These are phyloP conservation scores for Ophiostoma sp. DNA, from an alignment of 2,329 filamentous ascomycete genomes.

Conservation along the genomic window DNA sequence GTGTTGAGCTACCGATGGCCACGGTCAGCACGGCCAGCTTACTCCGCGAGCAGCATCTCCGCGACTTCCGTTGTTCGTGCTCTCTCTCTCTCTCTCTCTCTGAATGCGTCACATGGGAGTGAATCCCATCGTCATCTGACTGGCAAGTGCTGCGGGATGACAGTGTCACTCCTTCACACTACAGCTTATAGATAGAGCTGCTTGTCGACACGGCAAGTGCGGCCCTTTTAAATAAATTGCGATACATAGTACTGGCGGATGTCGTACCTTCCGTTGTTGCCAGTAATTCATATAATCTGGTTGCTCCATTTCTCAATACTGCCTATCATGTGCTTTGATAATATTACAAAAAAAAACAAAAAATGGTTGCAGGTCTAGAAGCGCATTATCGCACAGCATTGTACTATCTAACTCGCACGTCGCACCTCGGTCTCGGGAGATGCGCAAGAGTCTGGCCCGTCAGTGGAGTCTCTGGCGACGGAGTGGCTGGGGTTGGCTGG, in stretches of 20 bases:
- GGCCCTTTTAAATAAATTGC: background rate
- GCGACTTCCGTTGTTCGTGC: background rate
- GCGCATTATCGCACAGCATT: background rate
- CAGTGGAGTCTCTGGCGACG: background rate
- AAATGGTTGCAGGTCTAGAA: background rate
- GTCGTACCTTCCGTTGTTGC: background rate
- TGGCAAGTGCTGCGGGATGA: constrained; percentile 6
- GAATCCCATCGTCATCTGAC: background rate
- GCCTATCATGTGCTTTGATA: background rate
- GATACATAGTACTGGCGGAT: background rate
- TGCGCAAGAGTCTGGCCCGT: constrained; percentile 4
- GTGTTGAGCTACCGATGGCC: background rate
- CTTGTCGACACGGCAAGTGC: background rate
- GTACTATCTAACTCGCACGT: background rate
- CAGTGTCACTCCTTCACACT: background rate
- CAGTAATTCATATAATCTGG: background rate
- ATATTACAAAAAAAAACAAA: background rate
- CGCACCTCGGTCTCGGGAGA: constrained; percentile 5
- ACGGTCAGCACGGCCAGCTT: background rate
- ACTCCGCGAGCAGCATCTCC: background rate
- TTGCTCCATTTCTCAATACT: background rate
- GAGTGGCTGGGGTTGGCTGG: background rate
- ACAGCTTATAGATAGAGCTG: background rate
- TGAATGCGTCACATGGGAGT: background rate
- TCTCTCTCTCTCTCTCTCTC: background rate